These are phyloP conservation scores for Suillus subaureus DNA, from an alignment of 768 basidiomycete species.

Conservation along the genomic window DNA sequence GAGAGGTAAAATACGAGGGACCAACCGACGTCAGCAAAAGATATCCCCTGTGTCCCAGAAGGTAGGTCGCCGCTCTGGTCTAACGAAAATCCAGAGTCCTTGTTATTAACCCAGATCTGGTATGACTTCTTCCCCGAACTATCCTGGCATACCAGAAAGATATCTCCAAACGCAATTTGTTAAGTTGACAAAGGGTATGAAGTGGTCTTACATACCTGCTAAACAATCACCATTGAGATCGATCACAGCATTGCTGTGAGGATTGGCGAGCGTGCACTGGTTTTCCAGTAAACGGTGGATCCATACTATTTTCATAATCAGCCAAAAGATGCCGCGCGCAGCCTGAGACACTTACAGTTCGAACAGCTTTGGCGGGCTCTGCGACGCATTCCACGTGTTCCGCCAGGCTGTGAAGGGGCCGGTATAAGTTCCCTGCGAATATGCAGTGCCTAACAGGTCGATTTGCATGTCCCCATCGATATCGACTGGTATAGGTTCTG, in stretches of 20 bases:
- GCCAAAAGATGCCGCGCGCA: background rate
- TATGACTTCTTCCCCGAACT: conserved; percentile 60
- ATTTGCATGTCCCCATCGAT: conserved; percentile 87
- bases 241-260: conserved; percentile 93
- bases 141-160: conserved; percentile 87
- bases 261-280: conserved; percentile 79
- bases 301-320: conserved; percentile 42
- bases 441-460: conserved; percentile 75
- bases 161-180: conserved; percentile 48
- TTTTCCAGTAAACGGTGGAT: conserved; percentile 61
- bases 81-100: conserved; percentile 71
- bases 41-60: conserved; percentile 70
- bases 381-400: conserved; percentile 74
- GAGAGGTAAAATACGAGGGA: conserved; percentile 9
- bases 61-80: conserved; percentile 73
- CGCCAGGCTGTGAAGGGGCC: conserved; percentile 69
- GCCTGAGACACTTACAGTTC: conserved; percentile 52
- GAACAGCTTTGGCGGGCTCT: conserved; percentile 56
- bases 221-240: conserved; percentile 96
- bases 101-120: conserved; percentile 93
- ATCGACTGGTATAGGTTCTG: conserved; percentile 89
- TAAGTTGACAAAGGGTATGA: background rate
- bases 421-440: conserved; percentile 38
- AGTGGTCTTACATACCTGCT: conserved; percentile 56
- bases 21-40: conserved; percentile 90